phyloP scores from a whole-genome alignment of 1,284 basidiomycete genomes.

The Wolfiporia cocos region DNA sequence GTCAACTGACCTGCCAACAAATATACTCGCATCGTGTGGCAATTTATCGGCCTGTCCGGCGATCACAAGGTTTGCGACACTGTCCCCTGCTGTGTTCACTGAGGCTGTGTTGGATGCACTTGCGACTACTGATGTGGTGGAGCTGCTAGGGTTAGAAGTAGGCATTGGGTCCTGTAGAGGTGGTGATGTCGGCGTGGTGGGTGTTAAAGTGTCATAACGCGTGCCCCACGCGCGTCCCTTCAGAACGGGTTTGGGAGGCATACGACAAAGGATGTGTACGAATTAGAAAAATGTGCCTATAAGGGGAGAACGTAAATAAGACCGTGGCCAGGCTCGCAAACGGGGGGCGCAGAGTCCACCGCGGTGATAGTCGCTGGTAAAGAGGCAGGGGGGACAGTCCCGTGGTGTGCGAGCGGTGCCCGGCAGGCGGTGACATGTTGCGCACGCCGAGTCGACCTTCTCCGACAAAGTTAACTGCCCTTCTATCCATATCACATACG shows the following conservation, averaged over 20 bases:
- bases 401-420: too few relatives aligned
- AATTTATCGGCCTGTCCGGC: constrained; percentile 38
- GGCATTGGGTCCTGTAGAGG: constrained; percentile 6
- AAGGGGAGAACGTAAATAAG: constrained; percentile 6
- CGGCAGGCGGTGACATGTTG: too few relatives aligned
- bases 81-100: too few relatives aligned
- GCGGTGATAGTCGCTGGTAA: too few relatives aligned
- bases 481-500: too few relatives aligned
- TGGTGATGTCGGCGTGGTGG: constrained; percentile 23
- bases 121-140: constrained; percentile 11
- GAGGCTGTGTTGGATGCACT: too few relatives aligned
- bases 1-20: constrained; percentile 63
- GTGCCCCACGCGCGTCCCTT: constrained; percentile 49
- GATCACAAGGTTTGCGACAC: constrained; percentile 16
- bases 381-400: too few relatives aligned
- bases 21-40: constrained; percentile 71
- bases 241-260: constrained; percentile 17
- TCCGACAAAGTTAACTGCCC: too few relatives aligned
- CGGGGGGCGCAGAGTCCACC: neutral
- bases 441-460: too few relatives aligned
- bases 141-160: constrained; percentile 23
- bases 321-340: constrained; percentile 6
- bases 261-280: too few relatives aligned
- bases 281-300: constrained; percentile 12
- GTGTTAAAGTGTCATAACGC: constrained; percentile 52